Conservation (phyloP, 805 yeast genomes). For the Candida manassasensis region DNA sequence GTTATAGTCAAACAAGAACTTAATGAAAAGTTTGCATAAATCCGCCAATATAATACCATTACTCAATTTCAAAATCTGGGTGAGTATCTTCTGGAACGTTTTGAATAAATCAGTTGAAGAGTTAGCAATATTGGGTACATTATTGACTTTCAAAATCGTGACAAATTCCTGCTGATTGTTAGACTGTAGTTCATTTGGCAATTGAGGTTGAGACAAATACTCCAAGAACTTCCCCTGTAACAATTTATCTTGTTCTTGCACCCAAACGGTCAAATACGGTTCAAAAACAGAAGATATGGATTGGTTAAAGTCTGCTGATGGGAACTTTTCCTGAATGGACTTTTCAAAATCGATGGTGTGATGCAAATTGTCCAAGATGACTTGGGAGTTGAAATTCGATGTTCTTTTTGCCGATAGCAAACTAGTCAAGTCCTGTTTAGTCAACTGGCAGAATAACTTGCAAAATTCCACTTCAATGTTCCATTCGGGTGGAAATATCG, state of each 20-base stretch:
- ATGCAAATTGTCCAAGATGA: conserved; percentile 63
- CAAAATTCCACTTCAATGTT: conserved; percentile 59
- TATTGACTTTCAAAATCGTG: conserved; percentile 40
- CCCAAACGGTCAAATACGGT: conserved; percentile 83
- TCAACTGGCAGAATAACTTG: conserved; percentile 58
- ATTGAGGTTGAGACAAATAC: conserved; percentile 54
- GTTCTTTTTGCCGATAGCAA: conserved; percentile 20
- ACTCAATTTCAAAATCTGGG: conserved; percentile 49
- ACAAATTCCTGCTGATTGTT: conserved; percentile 21
- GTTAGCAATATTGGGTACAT: conserved; percentile 64
- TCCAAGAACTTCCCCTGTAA: conserved; percentile 60
- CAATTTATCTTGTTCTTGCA: conserved; percentile 70
- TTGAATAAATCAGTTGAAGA: conserved; percentile 87
- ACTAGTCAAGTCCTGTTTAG: conserved; percentile 55
- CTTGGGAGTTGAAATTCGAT: conserved; percentile 49
- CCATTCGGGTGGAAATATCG: conserved; percentile 71
- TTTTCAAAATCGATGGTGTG: conserved; percentile 82
- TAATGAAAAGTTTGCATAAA: conserved; percentile 56
- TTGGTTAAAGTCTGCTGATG: conserved; percentile 39
- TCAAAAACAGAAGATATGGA: conserved; percentile 66
- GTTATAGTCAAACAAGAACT: conserved; percentile 51
- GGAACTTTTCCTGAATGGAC: conserved; percentile 59
- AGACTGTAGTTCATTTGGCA: conserved; percentile 37
- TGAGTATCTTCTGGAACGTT: conserved; percentile 63
- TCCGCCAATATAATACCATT: conserved; percentile 45